Evolutionary conservation across 352 stramenopile species (phyloP), one percentile per base, ranked within the genome.

Genomic region (Lagenidium sp.): DNA sequence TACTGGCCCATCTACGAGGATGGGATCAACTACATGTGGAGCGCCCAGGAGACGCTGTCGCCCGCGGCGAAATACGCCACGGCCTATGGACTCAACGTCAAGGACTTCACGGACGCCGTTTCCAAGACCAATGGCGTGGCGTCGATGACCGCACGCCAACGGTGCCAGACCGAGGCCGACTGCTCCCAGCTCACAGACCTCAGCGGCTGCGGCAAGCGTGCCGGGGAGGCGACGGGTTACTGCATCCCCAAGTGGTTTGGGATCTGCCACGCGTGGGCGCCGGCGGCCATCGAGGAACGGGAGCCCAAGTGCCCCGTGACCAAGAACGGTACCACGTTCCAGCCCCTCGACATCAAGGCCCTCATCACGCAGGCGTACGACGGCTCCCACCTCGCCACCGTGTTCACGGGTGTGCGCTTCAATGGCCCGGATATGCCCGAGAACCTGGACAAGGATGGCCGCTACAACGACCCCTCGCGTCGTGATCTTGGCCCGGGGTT

Each of bases 341-440:
- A 58, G 50, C 43, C 50, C 1, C 40, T 58, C 19, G 50, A 58
- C 22, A 61, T 61, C 45, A 61, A 61, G 49, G 53, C 53, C 4
- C 41, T 61, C 1, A 26, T 56, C 36, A 61, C 49, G n/a, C 53
- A 61, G 39, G 16, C 40, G 16, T 61, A 61, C 49, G 53, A 61
- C 34, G 53, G 53, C 30, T 32, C 41, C 13, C 42, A 34, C 38
- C 13, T 61, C n/a, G 29, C 20, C 21, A 61, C 53, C 2, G 53
- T 57, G 30, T 61, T 61, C 42, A 55, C 46, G 12, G 53, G 53
- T n/a, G 36, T 43, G 4, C 50, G 50, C 19, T 58, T 48, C 44
- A 53, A 53, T 44, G 50, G 50, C 11, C 36, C 43, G 1, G 50
- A 58, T 32, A 20, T 29, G 5, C 43, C 43, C 22, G 24, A 30